phyloP scores from a whole-genome alignment of 139 green algal species.

The Eudorina sp. region DNA sequence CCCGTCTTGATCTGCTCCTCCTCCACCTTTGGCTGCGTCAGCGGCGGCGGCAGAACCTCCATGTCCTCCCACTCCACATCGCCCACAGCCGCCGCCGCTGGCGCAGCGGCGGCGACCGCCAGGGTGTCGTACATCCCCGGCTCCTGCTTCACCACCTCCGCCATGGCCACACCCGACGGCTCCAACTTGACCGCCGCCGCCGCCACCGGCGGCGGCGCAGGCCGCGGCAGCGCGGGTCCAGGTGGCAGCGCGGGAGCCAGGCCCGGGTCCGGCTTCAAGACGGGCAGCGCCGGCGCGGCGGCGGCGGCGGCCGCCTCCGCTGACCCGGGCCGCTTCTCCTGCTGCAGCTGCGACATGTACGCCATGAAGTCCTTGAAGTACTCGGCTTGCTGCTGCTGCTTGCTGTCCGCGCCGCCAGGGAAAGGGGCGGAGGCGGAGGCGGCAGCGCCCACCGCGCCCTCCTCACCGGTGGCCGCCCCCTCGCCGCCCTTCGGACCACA shows the following conservation, averaged over 20 bases:
- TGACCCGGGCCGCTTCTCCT: conserved; percentile 19
- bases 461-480: not conserved
- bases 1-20: not conserved
- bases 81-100: too few species aligned
- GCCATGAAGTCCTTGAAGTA: conserved; percentile 45
- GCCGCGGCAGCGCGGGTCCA: too few species aligned
- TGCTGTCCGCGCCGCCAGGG: not conserved
- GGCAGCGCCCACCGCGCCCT: not conserved
- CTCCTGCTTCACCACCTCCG: not conserved
- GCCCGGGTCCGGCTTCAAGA: conserved; percentile 10
- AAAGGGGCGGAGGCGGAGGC: not conserved
- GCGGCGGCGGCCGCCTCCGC: not conserved
- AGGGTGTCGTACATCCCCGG: not conserved
- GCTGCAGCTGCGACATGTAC: conserved; percentile 7
- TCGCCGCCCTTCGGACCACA: too few species aligned
- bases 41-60: not conserved
- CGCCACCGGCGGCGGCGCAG: not conserved
- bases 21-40: not conserved
- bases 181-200: not conserved
- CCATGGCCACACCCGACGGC: not conserved
- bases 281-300: not conserved
- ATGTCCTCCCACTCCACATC: conserved; percentile 8
- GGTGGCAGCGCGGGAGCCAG: not conserved
- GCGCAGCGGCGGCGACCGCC: not conserved
- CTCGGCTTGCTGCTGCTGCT: conserved; percentile 27